These are phyloP conservation scores for Mrakiaceae sp. DNA, from an alignment of 1,284 basidiomycete species.

Conservation along the genomic window DNA sequence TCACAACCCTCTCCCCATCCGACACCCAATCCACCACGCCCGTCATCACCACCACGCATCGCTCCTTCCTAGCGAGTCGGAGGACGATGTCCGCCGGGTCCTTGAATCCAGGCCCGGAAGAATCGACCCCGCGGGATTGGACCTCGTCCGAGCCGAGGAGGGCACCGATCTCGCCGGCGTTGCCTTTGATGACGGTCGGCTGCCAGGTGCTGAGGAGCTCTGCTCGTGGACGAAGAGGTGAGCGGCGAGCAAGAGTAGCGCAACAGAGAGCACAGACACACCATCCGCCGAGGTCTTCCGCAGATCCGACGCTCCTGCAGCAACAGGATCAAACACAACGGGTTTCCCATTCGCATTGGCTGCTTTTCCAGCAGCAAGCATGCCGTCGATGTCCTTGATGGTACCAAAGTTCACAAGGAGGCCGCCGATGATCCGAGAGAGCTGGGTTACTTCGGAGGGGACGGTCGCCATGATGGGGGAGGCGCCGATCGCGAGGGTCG, in stretches of 20 bases:
- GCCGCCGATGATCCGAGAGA: slow-evolving; percentile 54
- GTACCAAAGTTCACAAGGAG: slow-evolving; percentile 89
- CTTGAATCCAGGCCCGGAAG: slow-evolving; percentile 55
- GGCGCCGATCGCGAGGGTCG: slow-evolving; percentile 75
- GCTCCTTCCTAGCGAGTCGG: slow-evolving; percentile 59
- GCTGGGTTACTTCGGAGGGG: slow-evolving; percentile 68
- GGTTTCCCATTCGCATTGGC: slow-evolving; percentile 68
- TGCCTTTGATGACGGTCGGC: slow-evolving; percentile 87
- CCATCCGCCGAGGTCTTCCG: slow-evolving; percentile 37
- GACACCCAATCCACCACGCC: slow-evolving; percentile 77
- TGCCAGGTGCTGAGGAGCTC: slow-evolving; percentile 77
- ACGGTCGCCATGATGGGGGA: slow-evolving; percentile 91
- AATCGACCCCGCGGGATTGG: slow-evolving; percentile 66
- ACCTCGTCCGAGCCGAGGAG: slow-evolving; percentile 66
- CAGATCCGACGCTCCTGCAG: slow-evolving; percentile 71
- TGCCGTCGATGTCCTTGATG: slow-evolving; percentile 56
- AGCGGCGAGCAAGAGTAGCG: background rate
- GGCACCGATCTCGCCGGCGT: slow-evolving; percentile 78
- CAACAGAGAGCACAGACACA: slow-evolving; percentile 2
- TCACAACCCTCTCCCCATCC: slow-evolving; percentile 60
- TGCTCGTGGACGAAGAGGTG: slow-evolving; percentile 21
- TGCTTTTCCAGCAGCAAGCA: slow-evolving; percentile 56
- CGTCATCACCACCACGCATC: slow-evolving; percentile 72
- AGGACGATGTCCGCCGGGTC: slow-evolving; percentile 63
- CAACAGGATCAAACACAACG: slow-evolving; percentile 87